Evolutionary conservation across 2,329 filamentous ascomycete species (phyloP), one percentile per base, ranked within the genome.

Genomic region (Ophiostoma perfectum): DNA sequence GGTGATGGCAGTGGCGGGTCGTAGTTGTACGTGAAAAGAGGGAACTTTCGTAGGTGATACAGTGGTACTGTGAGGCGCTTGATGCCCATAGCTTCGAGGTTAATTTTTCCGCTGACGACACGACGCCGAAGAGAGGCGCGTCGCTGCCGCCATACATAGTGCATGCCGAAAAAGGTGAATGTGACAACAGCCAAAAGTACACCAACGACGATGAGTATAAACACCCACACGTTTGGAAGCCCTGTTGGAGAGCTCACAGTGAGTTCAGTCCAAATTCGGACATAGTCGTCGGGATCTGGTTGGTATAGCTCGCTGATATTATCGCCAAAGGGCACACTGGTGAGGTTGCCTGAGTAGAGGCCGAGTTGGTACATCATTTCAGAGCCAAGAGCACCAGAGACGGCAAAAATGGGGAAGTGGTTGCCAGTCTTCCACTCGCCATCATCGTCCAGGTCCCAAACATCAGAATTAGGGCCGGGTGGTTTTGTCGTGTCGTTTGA

Each of bases 21-120:
- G 73, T 84, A 84, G 70, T 82, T 85, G 75, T 96, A 98, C 0
- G 87, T 90, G 75, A 91, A 96, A 1, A 94, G 78, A 0, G 93
- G 92, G 74, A 97, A 89, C 27, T 84, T 84, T 64, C 90, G 84
- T 38, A 98, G 83, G 52, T 92, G 81, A 8, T 87, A 80, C 63
- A 84, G 80, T 0, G 94, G 92, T 0, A 97, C 91, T 2, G 86
- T 91, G 38, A 97, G 79, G 14, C 90, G 86, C 75, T 92, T 94
- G 73, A 97, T 91, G 1, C 93, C 93, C 72, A 97, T 83, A 2
- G 87, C 88, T 77, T 97, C 93, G 3, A 97, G 81, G 74, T 97
- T 91, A 27, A 96, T 88, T 73, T 97, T 90, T 66, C 94, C 93
- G 7, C 82, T 83, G 69, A 86, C 83, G 16, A 97, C 89, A 12